Evolutionary conservation across 495 filamentous ascomycete species (phyloP), one percentile per base, ranked within the genome.

Genomic region (Hypoxylon fragiforme): DNA sequence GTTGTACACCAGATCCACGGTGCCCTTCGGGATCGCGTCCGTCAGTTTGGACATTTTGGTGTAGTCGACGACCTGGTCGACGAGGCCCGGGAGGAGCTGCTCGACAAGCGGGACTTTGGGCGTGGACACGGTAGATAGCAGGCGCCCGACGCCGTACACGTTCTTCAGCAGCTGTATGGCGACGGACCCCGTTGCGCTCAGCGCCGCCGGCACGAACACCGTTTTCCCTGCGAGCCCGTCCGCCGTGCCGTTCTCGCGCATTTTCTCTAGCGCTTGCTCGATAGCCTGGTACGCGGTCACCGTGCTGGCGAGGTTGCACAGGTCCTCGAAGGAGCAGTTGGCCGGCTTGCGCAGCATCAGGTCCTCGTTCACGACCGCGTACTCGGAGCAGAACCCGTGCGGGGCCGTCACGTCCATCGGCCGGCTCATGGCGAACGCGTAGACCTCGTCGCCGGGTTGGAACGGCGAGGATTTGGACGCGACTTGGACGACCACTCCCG

Each of bases 121-220:
- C 2, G 81, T 79, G 1, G 77, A 81, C 1, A 82, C 74, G 0
- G 80, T 81, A 0, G 80, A 72, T 35, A 84, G 73, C 12, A 84
- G 68, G 22, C 69, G 76, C 1, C 64, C 70, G 2, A 75, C 81
- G 8, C 71, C 65, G 57, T 81, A 69, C 11, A 79, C 71, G 36
- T 80, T 76, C 65, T 78, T 82, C 7, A 79, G 74, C n/a, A 83
- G 44, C 61, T 82, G 78, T 8, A 76, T 67, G 5, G 64, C 77
- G 52, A 78, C 67, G 21, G 69, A 61, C 4, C 81, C 80, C 0
- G 72, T 79, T 2, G 73, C 77, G 48, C 79, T 76, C 42, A 84
- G 72, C 3, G 73, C 80, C 14, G 65, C 80, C 8, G 80, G 70
- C 6, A 84, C 66, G 52, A 79, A 79, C 2, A 81, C 78, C 11